Base-by-base conservation (phyloP, 2,329 filamentous ascomycete species). In the Claviceps spartinae region DNA sequence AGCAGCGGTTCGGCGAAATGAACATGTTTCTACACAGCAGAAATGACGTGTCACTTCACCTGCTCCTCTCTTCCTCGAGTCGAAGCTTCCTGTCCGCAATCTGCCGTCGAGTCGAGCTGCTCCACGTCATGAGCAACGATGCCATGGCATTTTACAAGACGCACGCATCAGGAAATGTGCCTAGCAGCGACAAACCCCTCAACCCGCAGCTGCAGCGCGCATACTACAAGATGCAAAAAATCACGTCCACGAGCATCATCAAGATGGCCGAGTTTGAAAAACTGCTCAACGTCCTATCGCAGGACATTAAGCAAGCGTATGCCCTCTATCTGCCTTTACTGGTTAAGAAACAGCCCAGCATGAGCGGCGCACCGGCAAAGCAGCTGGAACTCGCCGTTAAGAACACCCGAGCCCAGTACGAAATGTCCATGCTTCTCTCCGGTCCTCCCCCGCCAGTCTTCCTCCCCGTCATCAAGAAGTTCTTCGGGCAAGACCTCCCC, bases 51-150 rank as follows among this genome's bases (percentile, higher is more conserved):
- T 72, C 78, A 1, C 66, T 84, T 11, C 79, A 84, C 56, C 68
- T 84, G 45, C 63, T 93, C 20, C 76, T 94, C 34, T 85, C 82
- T 60, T 89, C 85, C 34, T 81, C 85, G 50, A 84, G 84, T 11
- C 79, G 88, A 13, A 79, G 81, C 20, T 84, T 91, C 56, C 72
- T 94, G 22, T 79, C 80, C 26, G 81, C 85, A 34, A 73, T 82
- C 47, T 86, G 81, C 63, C 81, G 81, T 42, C 78, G 82, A 34
- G 72, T 89, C 22, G 66, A 69, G 4, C 76, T 81, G 55, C 69
- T 86, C 57, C 73, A 81, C 51, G 57, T 57, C 4, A 65, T 79
- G 8, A 74, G 75, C 42, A 66, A 64, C 37, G 67, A 70, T 43
- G 74, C 77, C 2, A 72, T 75, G 11, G 69, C 71, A 4, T 79